phyloP scores from a whole-genome alignment of 306 rosid genomes.

The Trichosanthes cucumerina region DNA sequence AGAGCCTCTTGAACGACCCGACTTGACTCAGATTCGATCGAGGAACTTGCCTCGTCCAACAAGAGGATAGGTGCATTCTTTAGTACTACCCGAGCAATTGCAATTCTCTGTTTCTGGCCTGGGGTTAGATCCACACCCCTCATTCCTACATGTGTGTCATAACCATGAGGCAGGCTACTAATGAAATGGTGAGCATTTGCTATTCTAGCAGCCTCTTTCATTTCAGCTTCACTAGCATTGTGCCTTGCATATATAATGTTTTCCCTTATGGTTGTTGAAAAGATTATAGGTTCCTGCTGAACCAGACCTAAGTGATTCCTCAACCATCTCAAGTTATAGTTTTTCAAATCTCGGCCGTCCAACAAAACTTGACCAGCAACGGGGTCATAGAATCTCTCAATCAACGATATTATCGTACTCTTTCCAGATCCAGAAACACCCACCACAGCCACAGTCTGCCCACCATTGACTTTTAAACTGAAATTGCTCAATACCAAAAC shows the following conservation, averaged over 20 bases:
- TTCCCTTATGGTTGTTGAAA: conserved; percentile 94
- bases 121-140: conserved; percentile 98
- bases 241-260: conserved; percentile 97
- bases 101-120: conserved; percentile 99
- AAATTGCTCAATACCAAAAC: conserved; percentile 89
- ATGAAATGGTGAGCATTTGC: conserved; percentile 99
- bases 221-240: conserved; percentile 97
- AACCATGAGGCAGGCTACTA: conserved; percentile 96
- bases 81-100: conserved; percentile 86
- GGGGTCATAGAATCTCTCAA: conserved; percentile 93
- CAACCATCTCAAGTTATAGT: conserved; percentile 89
- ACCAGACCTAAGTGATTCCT: conserved; percentile 95
- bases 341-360: conserved; percentile 88
- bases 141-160: conserved; percentile 98
- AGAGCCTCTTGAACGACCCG: conserved; percentile 99
- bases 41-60: conserved; percentile 96
- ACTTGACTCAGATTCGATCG: conserved; percentile 97
- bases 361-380: conserved; percentile 94
- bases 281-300: conserved; percentile 97
- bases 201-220: conserved; percentile 96
- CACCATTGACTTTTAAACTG: conserved; percentile 86
- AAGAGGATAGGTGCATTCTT: conserved; percentile 92
- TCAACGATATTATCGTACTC: conserved; percentile 94
- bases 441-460: conserved; percentile 93
- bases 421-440: conserved; percentile 99